These are phyloP conservation scores for Dorcoceras hygrometricum DNA, from an alignment of 257 asterid species.

Conservation along the genomic window DNA sequence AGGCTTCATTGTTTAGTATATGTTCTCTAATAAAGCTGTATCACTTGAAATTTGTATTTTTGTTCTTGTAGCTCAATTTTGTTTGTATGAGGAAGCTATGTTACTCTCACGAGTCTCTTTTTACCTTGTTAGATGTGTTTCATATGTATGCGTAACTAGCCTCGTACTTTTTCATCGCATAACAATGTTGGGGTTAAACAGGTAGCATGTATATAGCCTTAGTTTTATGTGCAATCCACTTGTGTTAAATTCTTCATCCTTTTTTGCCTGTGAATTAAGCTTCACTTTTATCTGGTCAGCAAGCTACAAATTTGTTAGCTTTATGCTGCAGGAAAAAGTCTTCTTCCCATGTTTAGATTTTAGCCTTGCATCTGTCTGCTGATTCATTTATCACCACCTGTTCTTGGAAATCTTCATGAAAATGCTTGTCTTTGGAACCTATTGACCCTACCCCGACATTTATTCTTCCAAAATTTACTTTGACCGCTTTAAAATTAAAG, in stretches of 20 bases:
- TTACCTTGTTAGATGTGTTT: background rate
- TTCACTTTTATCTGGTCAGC: background rate
- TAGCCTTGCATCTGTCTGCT: background rate
- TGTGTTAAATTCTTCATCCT: background rate
- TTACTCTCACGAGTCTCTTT: background rate
- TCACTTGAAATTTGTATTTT: background rate
- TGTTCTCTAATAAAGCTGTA: background rate
- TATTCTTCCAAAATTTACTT: background rate
- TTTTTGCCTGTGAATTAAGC: background rate
- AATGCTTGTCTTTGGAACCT: background rate
- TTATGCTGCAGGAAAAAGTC: background rate
- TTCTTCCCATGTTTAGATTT: background rate
- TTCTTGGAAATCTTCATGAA: background rate
- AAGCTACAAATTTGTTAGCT: background rate
- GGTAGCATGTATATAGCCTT: background rate
- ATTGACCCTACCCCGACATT: background rate
- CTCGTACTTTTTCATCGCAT: background rate
- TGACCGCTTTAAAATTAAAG: background rate
- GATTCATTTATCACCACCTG: background rate
- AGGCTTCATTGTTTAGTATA: background rate
- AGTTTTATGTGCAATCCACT: background rate
- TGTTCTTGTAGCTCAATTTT: background rate
- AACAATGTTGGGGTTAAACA: background rate
- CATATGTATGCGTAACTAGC: background rate
- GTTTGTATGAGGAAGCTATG: background rate